Conservation (phyloP, 2,329 filamentous ascomycete species). For the Thielaviopsis ethacetica region DNA sequence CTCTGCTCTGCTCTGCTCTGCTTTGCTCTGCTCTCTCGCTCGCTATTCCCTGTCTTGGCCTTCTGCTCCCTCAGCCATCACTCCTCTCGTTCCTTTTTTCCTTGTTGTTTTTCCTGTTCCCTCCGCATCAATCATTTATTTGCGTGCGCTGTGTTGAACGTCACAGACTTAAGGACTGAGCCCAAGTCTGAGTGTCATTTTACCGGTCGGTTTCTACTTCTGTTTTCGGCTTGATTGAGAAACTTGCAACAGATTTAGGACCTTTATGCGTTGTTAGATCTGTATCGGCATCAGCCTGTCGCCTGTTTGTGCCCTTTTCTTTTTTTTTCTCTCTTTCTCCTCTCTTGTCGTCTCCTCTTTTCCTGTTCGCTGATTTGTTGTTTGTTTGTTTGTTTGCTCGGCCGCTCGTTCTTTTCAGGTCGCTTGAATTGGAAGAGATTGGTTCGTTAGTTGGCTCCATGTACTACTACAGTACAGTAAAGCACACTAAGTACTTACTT, state of each 20-base stretch:
- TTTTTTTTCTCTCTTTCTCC: neutral
- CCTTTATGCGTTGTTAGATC: neutral
- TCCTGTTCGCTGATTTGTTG: neutral
- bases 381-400: neutral
- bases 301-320: neutral
- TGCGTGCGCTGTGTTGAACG: too few species aligned
- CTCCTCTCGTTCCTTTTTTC: too few species aligned
- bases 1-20: too few species aligned
- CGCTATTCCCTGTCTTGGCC: too few species aligned
- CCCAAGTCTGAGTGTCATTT: neutral
- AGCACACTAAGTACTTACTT: too few species aligned
- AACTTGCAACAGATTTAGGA: neutral
- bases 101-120: too few species aligned
- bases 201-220: neutral
- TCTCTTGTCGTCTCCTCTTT: neutral
- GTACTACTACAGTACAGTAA: too few species aligned
- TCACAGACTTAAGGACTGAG: neutral
- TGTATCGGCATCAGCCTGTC: neutral
- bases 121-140: too few species aligned
- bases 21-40: too few species aligned
- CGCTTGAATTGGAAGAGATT: too few species aligned
- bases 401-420: neutral
- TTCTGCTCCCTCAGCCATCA: too few species aligned
- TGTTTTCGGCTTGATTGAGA: constrained; percentile 1
- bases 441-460: too few species aligned